phyloP scores from a whole-genome alignment of 768 basidiomycete genomes.

The Pleurotus cornucopiae region DNA sequence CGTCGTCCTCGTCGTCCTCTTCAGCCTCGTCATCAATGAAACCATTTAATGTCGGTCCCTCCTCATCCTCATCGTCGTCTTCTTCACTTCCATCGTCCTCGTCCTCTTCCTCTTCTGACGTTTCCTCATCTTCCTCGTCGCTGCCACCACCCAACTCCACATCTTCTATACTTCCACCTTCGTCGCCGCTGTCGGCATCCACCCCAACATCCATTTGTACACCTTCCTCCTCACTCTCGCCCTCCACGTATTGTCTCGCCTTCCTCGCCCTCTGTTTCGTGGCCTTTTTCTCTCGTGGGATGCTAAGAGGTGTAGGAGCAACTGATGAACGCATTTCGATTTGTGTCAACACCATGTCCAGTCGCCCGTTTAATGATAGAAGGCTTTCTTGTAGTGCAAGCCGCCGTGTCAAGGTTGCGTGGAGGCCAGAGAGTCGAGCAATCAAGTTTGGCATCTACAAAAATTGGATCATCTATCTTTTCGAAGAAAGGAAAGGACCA shows the following conservation, averaged over 20 bases:
- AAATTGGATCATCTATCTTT: slow-evolving; percentile 9
- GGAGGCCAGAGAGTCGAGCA: slow-evolving; percentile 78
- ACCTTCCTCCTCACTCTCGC: slow-evolving; percentile 51
- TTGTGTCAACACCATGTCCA: slow-evolving; percentile 93
- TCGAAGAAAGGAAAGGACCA: slow-evolving; percentile 24
- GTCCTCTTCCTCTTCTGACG: slow-evolving; percentile 33
- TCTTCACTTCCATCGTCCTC: slow-evolving; percentile 34
- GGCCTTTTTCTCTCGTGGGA: slow-evolving; percentile 32
- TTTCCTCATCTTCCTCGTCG: slow-evolving; percentile 44
- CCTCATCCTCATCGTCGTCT: slow-evolving; percentile 37
- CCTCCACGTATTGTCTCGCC: slow-evolving; percentile 12
- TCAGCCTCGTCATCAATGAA: slow-evolving; percentile 66
- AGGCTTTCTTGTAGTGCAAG: slow-evolving; percentile 81
- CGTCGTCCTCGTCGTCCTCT: slow-evolving; percentile 20
- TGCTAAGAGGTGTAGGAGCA: slow-evolving; percentile 51
- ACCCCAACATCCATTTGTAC: slow-evolving; percentile 55
- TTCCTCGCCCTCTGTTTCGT: slow-evolving; percentile 29
- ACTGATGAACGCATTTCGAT: slow-evolving; percentile 84
- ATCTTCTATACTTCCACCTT: slow-evolving; percentile 75
- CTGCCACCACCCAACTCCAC: slow-evolving; percentile 69
- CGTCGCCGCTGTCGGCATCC: slow-evolving; percentile 58
- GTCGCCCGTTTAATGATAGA: slow-evolving; percentile 78
- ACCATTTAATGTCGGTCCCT: slow-evolving; percentile 35
- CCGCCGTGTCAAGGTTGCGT: slow-evolving; percentile 75
- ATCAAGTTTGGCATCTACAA: slow-evolving; percentile 89